Evolutionary conservation across 2,329 filamentous ascomycete species (phyloP), one percentile per base, ranked within the genome.

Genomic region (Camptophora hylomeconis): DNA sequence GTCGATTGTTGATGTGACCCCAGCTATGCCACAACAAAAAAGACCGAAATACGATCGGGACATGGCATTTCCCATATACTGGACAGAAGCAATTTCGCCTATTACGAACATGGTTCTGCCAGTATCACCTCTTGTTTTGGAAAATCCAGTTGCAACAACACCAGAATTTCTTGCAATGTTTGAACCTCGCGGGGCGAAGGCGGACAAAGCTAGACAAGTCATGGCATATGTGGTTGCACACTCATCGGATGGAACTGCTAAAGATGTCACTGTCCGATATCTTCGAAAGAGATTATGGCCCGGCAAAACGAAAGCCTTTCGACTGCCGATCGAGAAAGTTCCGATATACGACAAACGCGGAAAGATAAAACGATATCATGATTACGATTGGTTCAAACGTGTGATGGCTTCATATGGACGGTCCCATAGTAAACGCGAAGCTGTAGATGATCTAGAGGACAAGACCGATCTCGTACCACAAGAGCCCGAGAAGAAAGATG

Each of bases 201-300:
- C 86, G 1, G 83, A 93, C 18, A 83, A 79, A 45, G 73, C 79
- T 0, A 87, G 82, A 43, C 87, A 95, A 51, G 72, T 92, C 8
- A 83, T 93, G 46, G 80, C 81, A 24, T 98, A 98, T 46, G 69
- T 92, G 2, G 63, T 95, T 12, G 86, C 79, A 0, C 82, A 80
- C 53, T 82, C 80, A 1, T 57, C 71, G 3, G 86, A 95, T 48
- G 82, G 81, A 2, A 86, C 83, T 0, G 86, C 83, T 8, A 95
- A 95, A 50, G 89, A 98, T 49, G 80, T 98, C 10, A 98, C 89
- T 0, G 75, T 89, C 7, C 72, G 89, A 16, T 98, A 98, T 51
- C 60, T 98, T 5, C 86, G 78, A 45, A 72, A 77, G 13, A 80
- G 80, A 33, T 67, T 78, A 30, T 75, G 84, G 50, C 89, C 89